phyloP scores from a whole-genome alignment of 768 basidiomycete genomes.

The Mycena chlorophos region DNA sequence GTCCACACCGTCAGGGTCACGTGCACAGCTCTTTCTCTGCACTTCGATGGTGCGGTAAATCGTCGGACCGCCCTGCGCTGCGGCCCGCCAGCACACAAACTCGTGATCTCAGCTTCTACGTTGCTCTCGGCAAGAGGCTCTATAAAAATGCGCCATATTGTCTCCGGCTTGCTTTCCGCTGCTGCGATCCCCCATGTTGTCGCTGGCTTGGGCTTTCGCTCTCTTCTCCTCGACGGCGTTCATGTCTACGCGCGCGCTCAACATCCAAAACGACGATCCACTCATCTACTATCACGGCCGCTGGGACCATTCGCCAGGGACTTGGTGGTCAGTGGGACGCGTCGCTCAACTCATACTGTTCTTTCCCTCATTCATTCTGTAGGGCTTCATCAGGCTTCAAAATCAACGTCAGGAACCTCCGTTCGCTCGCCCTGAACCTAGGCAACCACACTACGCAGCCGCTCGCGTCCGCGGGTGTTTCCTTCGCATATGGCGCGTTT shows the following conservation, averaged over 20 bases:
- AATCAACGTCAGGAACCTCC: conserved; percentile 44
- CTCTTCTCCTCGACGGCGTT: too few species aligned
- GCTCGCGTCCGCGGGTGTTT: conserved; percentile 47
- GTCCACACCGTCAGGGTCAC: conserved; percentile 30
- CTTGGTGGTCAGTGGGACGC: conserved; percentile 50
- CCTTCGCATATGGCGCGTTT: conserved; percentile 48
- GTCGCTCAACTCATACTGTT: not conserved
- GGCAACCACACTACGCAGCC: conserved; percentile 52
- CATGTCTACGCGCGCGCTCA: not conserved
- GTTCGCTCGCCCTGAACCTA: conserved; percentile 44
- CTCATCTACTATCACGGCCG: conserved; percentile 51
- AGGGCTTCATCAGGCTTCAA: conserved; percentile 61
- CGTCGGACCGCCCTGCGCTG: conserved; percentile 53
- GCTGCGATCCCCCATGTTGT: too few species aligned
- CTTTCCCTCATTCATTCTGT: not conserved
- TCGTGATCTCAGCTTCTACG: too few species aligned
- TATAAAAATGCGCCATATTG: too few species aligned
- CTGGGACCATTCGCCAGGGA: conserved; percentile 53
- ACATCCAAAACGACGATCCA: conserved; percentile 39
- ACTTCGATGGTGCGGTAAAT: conserved; percentile 54
- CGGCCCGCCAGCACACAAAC: too few species aligned
- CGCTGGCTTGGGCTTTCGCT: too few species aligned
- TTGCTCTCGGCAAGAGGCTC: too few species aligned
- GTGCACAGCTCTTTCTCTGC: conserved; percentile 61
- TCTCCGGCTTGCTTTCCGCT: too few species aligned